Evolutionary conservation across 2,329 filamentous ascomycete genomes (phyloP).

Genomic region (Talaromyces funiculosus): DNA sequence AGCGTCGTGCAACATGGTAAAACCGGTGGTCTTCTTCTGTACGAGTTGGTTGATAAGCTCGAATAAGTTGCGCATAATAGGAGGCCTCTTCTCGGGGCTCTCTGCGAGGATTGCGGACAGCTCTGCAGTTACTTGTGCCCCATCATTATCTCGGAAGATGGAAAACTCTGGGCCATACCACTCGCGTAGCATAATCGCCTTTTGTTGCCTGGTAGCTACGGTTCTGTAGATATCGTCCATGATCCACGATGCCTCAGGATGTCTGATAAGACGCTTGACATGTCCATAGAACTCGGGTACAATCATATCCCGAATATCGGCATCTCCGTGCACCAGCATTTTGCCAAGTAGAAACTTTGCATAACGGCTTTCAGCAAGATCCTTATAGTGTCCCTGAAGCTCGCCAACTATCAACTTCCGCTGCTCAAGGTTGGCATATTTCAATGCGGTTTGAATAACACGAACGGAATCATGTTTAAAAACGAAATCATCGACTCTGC

Average conservation of each 20-base stretch:
- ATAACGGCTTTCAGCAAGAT: constrained; percentile 89
- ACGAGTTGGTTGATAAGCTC: constrained; percentile 87
- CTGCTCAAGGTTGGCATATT: constrained; percentile 83
- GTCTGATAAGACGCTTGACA: constrained; percentile 88
- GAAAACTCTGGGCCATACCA: constrained; percentile 96
- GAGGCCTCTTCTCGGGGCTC: constrained; percentile 76
- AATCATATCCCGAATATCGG: constrained; percentile 79
- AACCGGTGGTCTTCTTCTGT: constrained; percentile 94
- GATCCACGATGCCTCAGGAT: constrained; percentile 95
- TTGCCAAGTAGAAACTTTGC: constrained; percentile 97
- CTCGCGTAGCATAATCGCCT: constrained; percentile 76
- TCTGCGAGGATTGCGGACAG: constrained; percentile 68
- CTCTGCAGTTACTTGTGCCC: constrained; percentile 53
- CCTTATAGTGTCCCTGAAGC: constrained; percentile 74
- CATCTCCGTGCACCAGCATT: constrained; percentile 84
- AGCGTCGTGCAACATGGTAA: constrained; percentile 96
- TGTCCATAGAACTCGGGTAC: constrained; percentile 93
- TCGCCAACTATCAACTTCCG: constrained; percentile 81
- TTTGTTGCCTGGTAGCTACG: constrained; percentile 79
- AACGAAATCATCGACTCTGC: constrained; percentile 88
- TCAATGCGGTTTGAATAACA: constrained; percentile 92
- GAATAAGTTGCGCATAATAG: constrained; percentile 78
- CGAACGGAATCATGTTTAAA: constrained; percentile 98
- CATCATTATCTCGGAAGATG: constrained; percentile 61
- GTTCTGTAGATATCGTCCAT: constrained; percentile 93